phyloP scores from a whole-genome alignment of 2,329 filamentous ascomycete genomes.

The Microsporum ferrugineum region DNA sequence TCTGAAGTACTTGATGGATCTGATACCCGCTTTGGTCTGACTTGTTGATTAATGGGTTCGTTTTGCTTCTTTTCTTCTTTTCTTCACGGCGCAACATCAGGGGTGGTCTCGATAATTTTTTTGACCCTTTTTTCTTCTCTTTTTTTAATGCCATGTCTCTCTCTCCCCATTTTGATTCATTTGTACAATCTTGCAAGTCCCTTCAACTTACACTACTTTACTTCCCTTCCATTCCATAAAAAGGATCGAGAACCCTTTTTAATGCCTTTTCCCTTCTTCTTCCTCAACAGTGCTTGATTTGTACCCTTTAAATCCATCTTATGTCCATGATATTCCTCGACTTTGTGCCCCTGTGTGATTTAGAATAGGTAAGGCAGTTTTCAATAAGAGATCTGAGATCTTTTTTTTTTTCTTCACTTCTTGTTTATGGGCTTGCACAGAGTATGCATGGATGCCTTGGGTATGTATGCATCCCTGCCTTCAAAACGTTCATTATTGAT shows the following conservation, averaged over 20 bases:
- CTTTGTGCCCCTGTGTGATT: neutral
- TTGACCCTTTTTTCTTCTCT: neutral
- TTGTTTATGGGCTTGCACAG: neutral
- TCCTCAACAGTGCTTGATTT: neutral
- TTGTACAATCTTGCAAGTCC: neutral
- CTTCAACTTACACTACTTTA: neutral
- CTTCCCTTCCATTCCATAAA: neutral
- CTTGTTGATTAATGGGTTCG: neutral
- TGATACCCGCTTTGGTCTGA: constrained; percentile 3
- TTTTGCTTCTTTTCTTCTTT: neutral
- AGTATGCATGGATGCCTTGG: neutral
- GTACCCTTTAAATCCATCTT: neutral
- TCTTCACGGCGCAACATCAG: neutral
- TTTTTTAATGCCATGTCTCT: neutral
- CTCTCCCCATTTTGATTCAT: neutral
- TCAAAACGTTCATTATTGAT: no score
- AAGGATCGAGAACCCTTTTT: neutral
- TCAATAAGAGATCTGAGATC: neutral
- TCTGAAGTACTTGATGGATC: neutral
- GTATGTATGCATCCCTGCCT: neutral
- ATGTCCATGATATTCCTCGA: neutral
- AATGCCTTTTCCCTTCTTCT: neutral
- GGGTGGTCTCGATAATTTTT: neutral
- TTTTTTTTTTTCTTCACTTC: neutral
- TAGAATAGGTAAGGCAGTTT: neutral